Base-by-base conservation (phyloP, 345 rosid species). In the Acer yangbiense region DNA sequence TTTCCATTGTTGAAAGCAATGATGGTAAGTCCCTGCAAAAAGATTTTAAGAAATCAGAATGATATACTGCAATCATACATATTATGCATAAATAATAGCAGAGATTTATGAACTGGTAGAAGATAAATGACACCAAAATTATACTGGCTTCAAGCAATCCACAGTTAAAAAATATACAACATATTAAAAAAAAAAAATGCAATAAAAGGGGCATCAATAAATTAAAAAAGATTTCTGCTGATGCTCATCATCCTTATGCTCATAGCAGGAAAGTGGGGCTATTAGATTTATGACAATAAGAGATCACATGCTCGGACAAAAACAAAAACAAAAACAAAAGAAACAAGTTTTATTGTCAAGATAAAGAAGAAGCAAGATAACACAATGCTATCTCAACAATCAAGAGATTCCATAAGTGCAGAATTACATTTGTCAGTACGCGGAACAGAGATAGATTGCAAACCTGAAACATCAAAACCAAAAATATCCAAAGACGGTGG, bases 401-500 rank as follows among this genome's bases (percentile, higher is more conserved):
- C 16, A 27, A 16, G 23, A 44, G 23, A 50, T 70, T 25, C 55
- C 55, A 70, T 7, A 50, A 25, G 11, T 25, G 16, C 23, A 48
- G 3, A n/a, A 18, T 27, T 9, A 17, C 11, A 16, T 9, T 48
- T 23, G 23, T 46, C 29, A 20, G 50, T 48, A 27, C 52, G 27
- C 65, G 18, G 13, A 25, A n/a, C 60, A 41, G 39, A 71, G 63
- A 78, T 1, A 73, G 72, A 55, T 60, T 48, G 35, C 89, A 80
- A 75, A 95, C 99, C 99, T 96, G 99, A 83, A 96, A 94, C 99
- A 96, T 96, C 98, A 96, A 89, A 76, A 82, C 82, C 50, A 96
- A 95, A 87, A 96, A 96, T 79, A 96, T 92, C 99, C 99, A 96
- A 43, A 96, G 90, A 35, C 99, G 97, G 77, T 94, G 98, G 83